phyloP scores from a whole-genome alignment of 108 stramenopile species.

The Asterionellopsis glacialis region DNA sequence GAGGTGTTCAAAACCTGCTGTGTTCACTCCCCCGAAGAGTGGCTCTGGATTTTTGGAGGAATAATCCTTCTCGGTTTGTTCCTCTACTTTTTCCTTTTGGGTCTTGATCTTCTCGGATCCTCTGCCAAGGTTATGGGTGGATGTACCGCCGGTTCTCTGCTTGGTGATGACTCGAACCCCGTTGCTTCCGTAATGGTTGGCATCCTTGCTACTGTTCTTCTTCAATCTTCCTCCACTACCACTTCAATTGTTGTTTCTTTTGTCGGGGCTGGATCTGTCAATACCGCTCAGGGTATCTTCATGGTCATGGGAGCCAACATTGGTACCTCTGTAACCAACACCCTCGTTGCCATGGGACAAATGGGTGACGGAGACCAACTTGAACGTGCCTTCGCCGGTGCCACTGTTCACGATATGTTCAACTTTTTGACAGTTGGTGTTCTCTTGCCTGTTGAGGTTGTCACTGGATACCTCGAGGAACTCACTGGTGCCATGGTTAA shows the following conservation, averaged over 20 bases:
- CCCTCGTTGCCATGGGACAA: constrained; percentile 85
- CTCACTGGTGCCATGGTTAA: constrained; percentile 66
- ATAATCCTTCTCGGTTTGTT: constrained; percentile 54
- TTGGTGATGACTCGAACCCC: constrained; percentile 80
- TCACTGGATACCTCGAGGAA: constrained; percentile 46
- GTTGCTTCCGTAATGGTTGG: constrained; percentile 83
- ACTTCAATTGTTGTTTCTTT: constrained; percentile 85
- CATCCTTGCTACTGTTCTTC: constrained; percentile 75
- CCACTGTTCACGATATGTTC: constrained; percentile 91
- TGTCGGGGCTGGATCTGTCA: constrained; percentile 60
- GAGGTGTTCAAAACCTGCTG: constrained; percentile 74
- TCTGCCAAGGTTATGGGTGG: constrained; percentile 83
- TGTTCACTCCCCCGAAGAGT: constrained; percentile 51
- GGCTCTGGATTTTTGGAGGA: constrained; percentile 51
- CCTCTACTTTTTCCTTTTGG: constrained; percentile 88
- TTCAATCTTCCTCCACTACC: constrained; percentile 86
- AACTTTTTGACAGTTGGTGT: constrained; percentile 81
- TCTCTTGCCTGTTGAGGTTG: constrained; percentile 75
- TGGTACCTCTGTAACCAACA: constrained; percentile 80
- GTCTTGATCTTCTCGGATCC: constrained; percentile 71
- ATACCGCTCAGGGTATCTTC: constrained; percentile 71
- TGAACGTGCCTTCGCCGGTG: constrained; percentile 87
- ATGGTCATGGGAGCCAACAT: constrained; percentile 93
- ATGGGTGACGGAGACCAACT: constrained; percentile 82
- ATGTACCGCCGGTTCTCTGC: constrained; percentile 71